Conservation (phyloP, 73 alveolate species). For the Paramecium biaurelia region DNA sequence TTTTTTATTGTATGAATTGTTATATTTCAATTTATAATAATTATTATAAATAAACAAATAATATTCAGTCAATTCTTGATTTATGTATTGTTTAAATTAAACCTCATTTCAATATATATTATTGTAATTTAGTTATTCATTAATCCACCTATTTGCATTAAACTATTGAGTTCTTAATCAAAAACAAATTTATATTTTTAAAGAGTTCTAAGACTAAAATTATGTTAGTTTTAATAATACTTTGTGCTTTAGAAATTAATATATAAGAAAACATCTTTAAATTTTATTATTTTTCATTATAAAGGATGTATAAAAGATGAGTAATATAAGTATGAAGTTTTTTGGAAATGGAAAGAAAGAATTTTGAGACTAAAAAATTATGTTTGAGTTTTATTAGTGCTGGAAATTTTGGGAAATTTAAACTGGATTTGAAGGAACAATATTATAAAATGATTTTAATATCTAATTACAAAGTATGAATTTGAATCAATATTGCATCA, state of each 20-base stretch:
- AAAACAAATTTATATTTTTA: too few species aligned
- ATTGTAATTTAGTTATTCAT: too few species aligned
- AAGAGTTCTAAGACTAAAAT: too few species aligned
- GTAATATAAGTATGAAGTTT: not conserved
- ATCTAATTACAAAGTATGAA: not conserved
- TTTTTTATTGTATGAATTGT: not conserved
- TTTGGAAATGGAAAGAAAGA: not conserved
- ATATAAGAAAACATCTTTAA: too few species aligned
- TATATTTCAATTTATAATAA: not conserved
- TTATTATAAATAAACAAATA: not conserved
- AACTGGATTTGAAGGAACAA: not conserved
- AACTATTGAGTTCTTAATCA: too few species aligned
- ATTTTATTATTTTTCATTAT: not conserved
- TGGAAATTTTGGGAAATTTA: not conserved
- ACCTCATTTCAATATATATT: not conserved
- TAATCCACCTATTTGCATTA: too few species aligned
- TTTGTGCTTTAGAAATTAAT: too few species aligned
- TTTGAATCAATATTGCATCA: slow-evolving; percentile 1
- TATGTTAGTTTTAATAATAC: too few species aligned
- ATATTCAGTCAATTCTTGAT: too few species aligned
- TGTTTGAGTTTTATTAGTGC: not conserved
- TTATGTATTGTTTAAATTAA: too few species aligned
- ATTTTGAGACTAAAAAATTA: not conserved
- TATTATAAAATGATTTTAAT: not conserved
- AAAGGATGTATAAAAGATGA: not conserved